A percentile compares a stretch with the other conserved stretches of the same genome.
Conservation (phyloP, 2,329 filamentous ascomycete genomes). For the Neobulgaria alba region DNA sequence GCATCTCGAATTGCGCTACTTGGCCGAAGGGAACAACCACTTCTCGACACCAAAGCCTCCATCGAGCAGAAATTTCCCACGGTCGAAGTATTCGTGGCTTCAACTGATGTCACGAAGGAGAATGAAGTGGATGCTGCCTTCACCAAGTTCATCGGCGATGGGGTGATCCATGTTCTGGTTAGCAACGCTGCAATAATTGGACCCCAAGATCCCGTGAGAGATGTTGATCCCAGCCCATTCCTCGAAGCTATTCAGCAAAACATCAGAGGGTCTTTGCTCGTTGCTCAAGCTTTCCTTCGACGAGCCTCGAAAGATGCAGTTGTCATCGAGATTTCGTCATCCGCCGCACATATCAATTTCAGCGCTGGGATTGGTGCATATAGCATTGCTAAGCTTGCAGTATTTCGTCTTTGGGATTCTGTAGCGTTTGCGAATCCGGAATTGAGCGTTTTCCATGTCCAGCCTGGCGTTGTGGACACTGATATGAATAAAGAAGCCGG, state of each 20-base stretch:
- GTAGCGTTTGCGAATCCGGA: constrained; percentile 22
- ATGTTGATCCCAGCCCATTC: constrained; percentile 28
- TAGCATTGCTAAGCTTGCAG: constrained; percentile 24
- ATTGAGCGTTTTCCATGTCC: constrained; percentile 27
- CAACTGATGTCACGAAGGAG: constrained; percentile 24
- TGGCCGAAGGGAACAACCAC: constrained; percentile 31
- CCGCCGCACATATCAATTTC: constrained; percentile 28
- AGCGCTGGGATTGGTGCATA: constrained; percentile 19
- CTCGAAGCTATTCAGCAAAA: constrained; percentile 23
- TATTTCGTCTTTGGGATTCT: constrained; percentile 26
- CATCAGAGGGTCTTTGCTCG: constrained; percentile 27
- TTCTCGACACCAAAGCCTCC: constrained; percentile 30
- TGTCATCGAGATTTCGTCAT: constrained; percentile 30
- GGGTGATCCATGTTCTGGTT: constrained; percentile 33
- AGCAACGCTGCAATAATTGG: constrained; percentile 31
- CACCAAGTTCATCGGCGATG: constrained; percentile 23
- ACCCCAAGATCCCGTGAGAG: constrained; percentile 22
- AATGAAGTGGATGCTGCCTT: constrained; percentile 29
- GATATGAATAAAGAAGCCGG: constrained; percentile 23
- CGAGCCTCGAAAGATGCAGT: constrained; percentile 27
- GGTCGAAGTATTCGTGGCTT: constrained; percentile 22
- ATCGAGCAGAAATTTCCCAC: constrained; percentile 30
- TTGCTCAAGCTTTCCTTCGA: constrained; percentile 30
- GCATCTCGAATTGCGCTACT: constrained; percentile 36
- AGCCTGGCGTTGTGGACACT: constrained; percentile 26